Evolutionary conservation across 768 basidiomycete genomes (phyloP), one percentile per base, ranked within the genome.

Genomic region (Tylopilus sp.): DNA sequence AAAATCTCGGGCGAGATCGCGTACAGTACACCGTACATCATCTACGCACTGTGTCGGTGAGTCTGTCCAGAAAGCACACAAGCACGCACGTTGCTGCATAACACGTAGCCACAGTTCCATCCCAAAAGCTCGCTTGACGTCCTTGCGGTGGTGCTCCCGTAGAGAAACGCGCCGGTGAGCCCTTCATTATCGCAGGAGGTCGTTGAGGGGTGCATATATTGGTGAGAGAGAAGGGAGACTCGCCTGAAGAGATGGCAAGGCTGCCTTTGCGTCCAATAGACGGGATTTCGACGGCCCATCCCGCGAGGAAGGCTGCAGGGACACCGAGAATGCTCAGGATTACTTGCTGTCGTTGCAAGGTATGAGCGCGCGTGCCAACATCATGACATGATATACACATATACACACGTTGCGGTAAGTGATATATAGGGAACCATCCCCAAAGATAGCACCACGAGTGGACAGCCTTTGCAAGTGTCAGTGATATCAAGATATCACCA

Each of bases 51-150:
- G 2, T 3, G 17, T 36, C n/a, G 18, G 26, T 10, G 3, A 2
- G 26, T 28, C 26, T 3, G 6, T 7, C 26, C 5, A 28, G 8
- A 7, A 31, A 6, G 6, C 6, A 21, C 21, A 12, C 40, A 28
- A 28, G 33, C 30, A 67, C 73, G 41, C 51, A 84, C 79, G 58
- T 83, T 83, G 47, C 79, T 81, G 55, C 68, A 76, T 85, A 35
- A 85, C n/a, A 71, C 75, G 56, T 86, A 87, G 9, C 79, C 86
- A 61, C 86, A 91, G 67, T 90, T 89, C 88, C 88, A 91, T 42
- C 82, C 88, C 22, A 91, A 74, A 38, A 90, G 75, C 23, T 79
- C 75, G 53, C 83, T 74, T 8, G 83, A 86, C 52, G 77, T 82
- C 58, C 80, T 76, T 26, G 88, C 78, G n/a, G 87, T 89, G 40